A percentile compares a stretch with the other conserved stretches of the same genome.
Conservation (phyloP, 257 asterid species). For the Ehretia macrophylla region DNA sequence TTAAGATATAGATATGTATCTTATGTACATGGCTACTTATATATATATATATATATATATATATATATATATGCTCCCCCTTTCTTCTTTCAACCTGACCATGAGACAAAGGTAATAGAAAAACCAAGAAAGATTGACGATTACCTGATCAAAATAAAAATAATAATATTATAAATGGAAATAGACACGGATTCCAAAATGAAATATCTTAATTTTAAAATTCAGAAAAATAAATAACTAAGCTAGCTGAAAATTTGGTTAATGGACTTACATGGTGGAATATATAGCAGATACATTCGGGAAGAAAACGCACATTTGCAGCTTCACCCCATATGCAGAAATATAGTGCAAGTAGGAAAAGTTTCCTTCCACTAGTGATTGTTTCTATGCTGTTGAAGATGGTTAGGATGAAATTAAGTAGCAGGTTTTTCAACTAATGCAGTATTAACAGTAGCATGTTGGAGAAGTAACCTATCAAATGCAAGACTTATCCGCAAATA, state of each 20-base stretch:
- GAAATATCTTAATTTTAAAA: no score
- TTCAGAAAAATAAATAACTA: no score
- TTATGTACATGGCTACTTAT: no score
- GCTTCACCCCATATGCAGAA: slow-evolving; percentile 99
- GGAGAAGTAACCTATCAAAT: slow-evolving; percentile 68
- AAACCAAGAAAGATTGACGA: background rate
- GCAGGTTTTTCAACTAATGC: background rate
- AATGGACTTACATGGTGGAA: slow-evolving; percentile 74
- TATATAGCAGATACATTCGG: slow-evolving; percentile 95
- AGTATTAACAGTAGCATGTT: slow-evolving; percentile 10
- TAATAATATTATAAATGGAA: no score
- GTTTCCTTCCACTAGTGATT: slow-evolving; percentile 80
- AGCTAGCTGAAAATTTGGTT: background rate
- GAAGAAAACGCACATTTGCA: slow-evolving; percentile 92
- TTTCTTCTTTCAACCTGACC: no score
- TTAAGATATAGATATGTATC: no score
- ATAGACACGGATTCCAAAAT: no score
- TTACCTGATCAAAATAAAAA: background rate
- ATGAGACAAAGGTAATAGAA: no score
- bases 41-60: no score
- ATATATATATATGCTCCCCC: no score
- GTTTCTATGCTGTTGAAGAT: slow-evolving; percentile 67
- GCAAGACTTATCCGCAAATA: slow-evolving; percentile 73
- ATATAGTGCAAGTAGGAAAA: slow-evolving; percentile 75
- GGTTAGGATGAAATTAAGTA: slow-evolving; percentile 17